Base-by-base conservation (phyloP, 805 yeast species). In the Candida xiaguanensis region DNA sequence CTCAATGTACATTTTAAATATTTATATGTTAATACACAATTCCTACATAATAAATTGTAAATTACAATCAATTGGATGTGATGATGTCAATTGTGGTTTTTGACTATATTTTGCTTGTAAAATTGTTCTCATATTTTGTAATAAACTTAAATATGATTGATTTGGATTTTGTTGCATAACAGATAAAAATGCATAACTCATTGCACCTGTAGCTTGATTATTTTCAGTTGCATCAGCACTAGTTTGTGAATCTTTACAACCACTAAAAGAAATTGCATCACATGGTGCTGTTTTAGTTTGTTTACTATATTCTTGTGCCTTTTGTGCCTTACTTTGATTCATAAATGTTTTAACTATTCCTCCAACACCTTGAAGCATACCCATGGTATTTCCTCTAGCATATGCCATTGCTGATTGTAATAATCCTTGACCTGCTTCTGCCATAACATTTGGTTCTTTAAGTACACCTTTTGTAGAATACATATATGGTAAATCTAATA, bases 201-300 rank as follows among this genome's bases (percentile, higher is more conserved):
- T 82, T 3, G 95, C 95, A 41, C 95, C 95, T 0, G 93, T 84
- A 30, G 80, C 75, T 9, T 60, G 63, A 19, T 90, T 89, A 27
- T 77, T 79, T 53, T 82, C 87, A 15, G 65, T 67, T 0, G 95
- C 84, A 59, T 86, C 95, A 5, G 95, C 95, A 40, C 59, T 51
- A 8, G 95, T 86, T 61, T 86, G 95, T 38, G 76, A 72, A 60
- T 86, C 95, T 55, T 83, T 85, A 48, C 95, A 87, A 4, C 95
- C 95, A 3, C 88, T 79, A 39, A 86, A 65, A 61, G 78, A 74
- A 17, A 86, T 75, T 14, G 81, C 85, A 60, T 86, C 95, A 2
- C 91, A 90, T 1, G 88, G 76, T 0, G 88, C 75, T 47, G 80
- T 75, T 54, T 84, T 85, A 20, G 73, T 63, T 47, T 73, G 74